phyloP scores from a whole-genome alignment of 2,329 filamentous ascomycete genomes.

The Fusarium musae region DNA sequence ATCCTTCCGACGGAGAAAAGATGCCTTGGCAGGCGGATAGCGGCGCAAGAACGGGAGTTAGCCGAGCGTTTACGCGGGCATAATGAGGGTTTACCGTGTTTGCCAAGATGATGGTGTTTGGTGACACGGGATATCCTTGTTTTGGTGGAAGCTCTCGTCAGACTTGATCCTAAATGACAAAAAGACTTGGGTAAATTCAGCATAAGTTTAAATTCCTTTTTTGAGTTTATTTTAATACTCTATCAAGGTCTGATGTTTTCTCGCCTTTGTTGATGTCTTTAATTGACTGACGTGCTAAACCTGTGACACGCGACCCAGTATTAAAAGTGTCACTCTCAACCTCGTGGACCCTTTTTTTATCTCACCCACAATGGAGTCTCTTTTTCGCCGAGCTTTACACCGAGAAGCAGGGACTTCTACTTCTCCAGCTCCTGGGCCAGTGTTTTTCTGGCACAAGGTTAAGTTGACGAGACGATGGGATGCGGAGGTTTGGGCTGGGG shows the following conservation, averaged over 20 bases:
- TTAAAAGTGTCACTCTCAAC: neutral
- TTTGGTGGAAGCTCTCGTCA: neutral
- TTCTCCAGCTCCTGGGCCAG: neutral
- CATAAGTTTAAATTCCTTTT: too few relatives aligned
- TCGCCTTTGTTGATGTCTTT: neutral
- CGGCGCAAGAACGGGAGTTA: slow-evolving; percentile 7
- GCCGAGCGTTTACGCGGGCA: slow-evolving; percentile 22
- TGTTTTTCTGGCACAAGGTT: neutral
- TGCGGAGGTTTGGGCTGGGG: slow-evolving; percentile 15
- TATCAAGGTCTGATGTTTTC: neutral
- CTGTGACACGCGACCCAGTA: slow-evolving; percentile 7
- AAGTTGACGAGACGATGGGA: slow-evolving; percentile 8
- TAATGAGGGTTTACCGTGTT: slow-evolving; percentile 21
- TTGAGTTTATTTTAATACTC: too few relatives aligned
- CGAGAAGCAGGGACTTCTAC: slow-evolving; percentile 1
- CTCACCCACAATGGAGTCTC: neutral
- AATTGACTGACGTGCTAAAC: neutral
- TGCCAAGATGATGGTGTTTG: neutral
- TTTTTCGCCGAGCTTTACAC: slow-evolving; percentile 19
- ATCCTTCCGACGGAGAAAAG: neutral
- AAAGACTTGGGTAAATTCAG: too few relatives aligned
- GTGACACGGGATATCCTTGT: neutral
- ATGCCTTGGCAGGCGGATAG: slow-evolving; percentile 18
- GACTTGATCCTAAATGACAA: neutral
- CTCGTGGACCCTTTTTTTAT: neutral